Conservation (phyloP, 2,329 filamentous ascomycete species). For the Cercospora citrullina region DNA sequence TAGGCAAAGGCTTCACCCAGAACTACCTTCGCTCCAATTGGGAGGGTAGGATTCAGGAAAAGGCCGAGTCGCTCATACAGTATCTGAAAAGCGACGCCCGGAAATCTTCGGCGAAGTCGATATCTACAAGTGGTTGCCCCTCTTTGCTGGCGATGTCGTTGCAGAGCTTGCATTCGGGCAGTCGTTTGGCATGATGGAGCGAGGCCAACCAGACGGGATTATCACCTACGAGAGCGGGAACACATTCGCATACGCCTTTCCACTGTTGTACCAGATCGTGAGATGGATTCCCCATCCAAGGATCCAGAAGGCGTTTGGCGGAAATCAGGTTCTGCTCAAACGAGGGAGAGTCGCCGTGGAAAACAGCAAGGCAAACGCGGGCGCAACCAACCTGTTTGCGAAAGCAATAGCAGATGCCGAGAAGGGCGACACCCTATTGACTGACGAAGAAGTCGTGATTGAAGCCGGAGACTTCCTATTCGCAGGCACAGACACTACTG, state of each 20-base stretch:
- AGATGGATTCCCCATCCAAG: constrained; percentile 13
- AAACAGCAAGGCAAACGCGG: constrained; percentile 11
- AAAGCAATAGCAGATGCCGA: constrained; percentile 29
- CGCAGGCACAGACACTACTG: constrained; percentile 34
- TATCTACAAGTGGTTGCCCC: constrained; percentile 42
- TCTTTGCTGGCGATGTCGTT: constrained; percentile 43
- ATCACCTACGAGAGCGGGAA: constrained; percentile 13
- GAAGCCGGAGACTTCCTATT: constrained; percentile 31
- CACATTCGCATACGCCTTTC: constrained; percentile 15
- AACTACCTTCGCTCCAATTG: constrained; percentile 38
- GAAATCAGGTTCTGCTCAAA: constrained; percentile 11
- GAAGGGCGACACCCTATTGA: constrained; percentile 26
- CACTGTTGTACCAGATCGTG: constrained; percentile 15
- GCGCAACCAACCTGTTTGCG: constrained; percentile 27
- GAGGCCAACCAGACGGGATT: constrained; percentile 24
- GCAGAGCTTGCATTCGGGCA: constrained; percentile 43
- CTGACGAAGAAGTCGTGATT: constrained; percentile 25
- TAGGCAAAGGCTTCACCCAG: constrained; percentile 39
- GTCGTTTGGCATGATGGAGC: constrained; percentile 41
- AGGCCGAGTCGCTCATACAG: constrained; percentile 34
- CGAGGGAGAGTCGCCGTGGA: constrained; percentile 12
- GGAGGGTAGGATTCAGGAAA: constrained; percentile 39
- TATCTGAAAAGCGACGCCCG: constrained; percentile 35
- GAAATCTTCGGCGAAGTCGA: constrained; percentile 38
- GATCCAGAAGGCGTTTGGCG: constrained; percentile 6